Conservation (phyloP, 164 flowering plant genomes). For the Liquidambar formosana region DNA sequence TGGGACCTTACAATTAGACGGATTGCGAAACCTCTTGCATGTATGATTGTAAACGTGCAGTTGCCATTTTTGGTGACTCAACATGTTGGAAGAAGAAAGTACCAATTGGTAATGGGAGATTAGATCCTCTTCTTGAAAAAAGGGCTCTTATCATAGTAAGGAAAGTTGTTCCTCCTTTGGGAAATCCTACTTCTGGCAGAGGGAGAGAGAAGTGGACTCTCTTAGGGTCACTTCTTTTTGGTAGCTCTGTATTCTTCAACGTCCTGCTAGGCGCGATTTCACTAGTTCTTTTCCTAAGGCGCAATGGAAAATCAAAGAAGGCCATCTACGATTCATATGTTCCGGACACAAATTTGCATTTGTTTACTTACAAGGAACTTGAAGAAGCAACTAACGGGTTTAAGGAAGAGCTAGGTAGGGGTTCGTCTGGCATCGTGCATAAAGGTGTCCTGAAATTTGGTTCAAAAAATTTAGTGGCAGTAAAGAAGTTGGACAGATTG, state of each 20-base stretch:
- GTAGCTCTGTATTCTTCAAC: slow-evolving; percentile 7
- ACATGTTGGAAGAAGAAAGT: no score
- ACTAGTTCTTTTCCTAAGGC: neutral
- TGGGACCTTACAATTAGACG: no score
- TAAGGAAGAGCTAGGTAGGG: slow-evolving; percentile 13
- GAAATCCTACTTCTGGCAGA: no score
- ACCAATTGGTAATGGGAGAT: no score
- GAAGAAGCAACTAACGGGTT: slow-evolving; percentile 16
- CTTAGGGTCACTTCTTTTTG: slow-evolving; percentile 3
- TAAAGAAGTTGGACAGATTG: slow-evolving; percentile 12
- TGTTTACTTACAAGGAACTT: slow-evolving; percentile 20
- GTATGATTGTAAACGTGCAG: no score
- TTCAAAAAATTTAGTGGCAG: slow-evolving; percentile 4
- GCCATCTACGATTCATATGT: neutral
- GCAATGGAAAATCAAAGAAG: neutral
- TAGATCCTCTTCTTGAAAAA: no score
- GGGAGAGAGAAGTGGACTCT: neutral
- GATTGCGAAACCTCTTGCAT: no score
- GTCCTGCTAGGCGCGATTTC: neutral
- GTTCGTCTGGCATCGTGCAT: slow-evolving; percentile 20
- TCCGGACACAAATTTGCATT: slow-evolving; percentile 2
- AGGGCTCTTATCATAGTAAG: slow-evolving; percentile 11
- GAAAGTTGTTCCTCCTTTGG: neutral
- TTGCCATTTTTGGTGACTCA: no score
- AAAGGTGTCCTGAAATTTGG: slow-evolving; percentile 4